Conservation (phyloP, 1,284 basidiomycete species). For the Ceratobasidium sp. region DNA sequence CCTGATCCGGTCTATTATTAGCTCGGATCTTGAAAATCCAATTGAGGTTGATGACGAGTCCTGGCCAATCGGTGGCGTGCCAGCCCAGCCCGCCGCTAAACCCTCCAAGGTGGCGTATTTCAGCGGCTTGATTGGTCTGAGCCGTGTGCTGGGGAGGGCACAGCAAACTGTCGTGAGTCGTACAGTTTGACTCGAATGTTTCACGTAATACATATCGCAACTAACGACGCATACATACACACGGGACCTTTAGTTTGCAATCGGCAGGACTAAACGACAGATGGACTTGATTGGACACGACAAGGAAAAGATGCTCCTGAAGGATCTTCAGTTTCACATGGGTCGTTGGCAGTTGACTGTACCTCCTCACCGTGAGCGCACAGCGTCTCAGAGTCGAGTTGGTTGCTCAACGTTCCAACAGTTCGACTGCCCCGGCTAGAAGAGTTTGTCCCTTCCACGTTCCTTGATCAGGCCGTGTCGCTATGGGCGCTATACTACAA, state of each 20-base stretch:
- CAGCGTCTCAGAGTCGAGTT: background rate
- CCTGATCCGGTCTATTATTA: background rate
- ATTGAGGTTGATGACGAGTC: constrained; percentile 34
- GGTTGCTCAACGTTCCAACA: background rate
- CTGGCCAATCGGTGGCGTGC: constrained; percentile 18
- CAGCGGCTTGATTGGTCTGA: constrained; percentile 16
- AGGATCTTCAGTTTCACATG: constrained; percentile 18
- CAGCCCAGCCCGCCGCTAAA: background rate
- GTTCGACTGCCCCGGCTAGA: background rate
- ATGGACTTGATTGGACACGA: constrained; percentile 22
- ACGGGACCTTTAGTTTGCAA: constrained; percentile 12
- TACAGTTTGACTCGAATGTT: background rate
- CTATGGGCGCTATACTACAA: constrained; percentile 32
- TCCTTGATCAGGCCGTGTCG: constrained; percentile 27
- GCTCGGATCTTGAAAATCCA: constrained; percentile 24
- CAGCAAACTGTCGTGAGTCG: constrained; percentile 21
- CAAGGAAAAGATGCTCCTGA: constrained; percentile 7
- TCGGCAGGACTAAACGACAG: constrained; percentile 33
- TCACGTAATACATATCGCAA: background rate
- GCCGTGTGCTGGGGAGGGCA: constrained; percentile 19
- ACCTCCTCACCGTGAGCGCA: constrained; percentile 22
- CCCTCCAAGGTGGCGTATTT: constrained; percentile 11
- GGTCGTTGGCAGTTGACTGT: constrained; percentile 23
- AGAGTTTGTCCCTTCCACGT: background rate
- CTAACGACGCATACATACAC: background rate